A percentile compares a stretch with the other conserved stretches of the same genome.
phyloP scores from a whole-genome alignment of 768 basidiomycete species.

The Clavaria fumosa region DNA sequence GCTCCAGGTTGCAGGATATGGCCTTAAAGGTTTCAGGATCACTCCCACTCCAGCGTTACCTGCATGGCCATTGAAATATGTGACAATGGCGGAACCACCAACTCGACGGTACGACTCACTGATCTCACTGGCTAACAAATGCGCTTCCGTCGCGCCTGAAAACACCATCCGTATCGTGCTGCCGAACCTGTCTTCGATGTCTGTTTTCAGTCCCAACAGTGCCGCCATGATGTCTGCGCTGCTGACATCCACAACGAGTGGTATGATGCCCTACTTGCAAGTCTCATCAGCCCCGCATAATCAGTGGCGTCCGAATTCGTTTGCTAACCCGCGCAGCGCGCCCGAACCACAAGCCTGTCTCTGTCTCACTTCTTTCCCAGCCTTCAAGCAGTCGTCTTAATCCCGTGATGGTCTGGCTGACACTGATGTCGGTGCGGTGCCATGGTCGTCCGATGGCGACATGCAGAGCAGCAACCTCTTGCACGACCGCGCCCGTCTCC shows the following conservation, averaged over 20 bases:
- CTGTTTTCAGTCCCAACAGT: slow-evolving; percentile 49
- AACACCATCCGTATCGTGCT: slow-evolving; percentile 48
- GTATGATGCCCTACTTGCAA: slow-evolving; percentile 35
- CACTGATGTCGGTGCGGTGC: slow-evolving; percentile 28
- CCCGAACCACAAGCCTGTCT: slow-evolving; percentile 40
- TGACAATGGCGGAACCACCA: no score
- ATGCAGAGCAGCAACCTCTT: slow-evolving; percentile 49
- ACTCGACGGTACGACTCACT: slow-evolving; percentile 21
- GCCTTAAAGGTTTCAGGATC: slow-evolving; percentile 38
- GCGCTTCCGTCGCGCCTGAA: slow-evolving; percentile 44
- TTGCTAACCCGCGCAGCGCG: slow-evolving; percentile 37
- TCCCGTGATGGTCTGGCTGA: slow-evolving; percentile 51
- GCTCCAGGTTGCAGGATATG: slow-evolving; percentile 67
- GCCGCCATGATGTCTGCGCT: slow-evolving; percentile 63
- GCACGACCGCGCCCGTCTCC: slow-evolving; percentile 42
- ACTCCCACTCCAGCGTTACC: slow-evolving; percentile 35
- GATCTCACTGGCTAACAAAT: slow-evolving; percentile 54
- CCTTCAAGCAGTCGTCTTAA: slow-evolving; percentile 46
- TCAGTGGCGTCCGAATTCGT: background rate
- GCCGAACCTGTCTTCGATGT: slow-evolving; percentile 44
- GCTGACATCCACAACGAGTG: slow-evolving; percentile 51
- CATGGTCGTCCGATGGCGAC: slow-evolving; percentile 32
- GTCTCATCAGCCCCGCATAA: slow-evolving; percentile 6
- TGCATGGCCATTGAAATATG: slow-evolving; percentile 10
- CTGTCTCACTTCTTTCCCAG: slow-evolving; percentile 30